Percentiles rank a stretch among this genome's conserved stretches.
These are phyloP conservation scores for Rhododendron mucronatum DNA, from an alignment of 148 eudicot species.

Conservation along the genomic window DNA sequence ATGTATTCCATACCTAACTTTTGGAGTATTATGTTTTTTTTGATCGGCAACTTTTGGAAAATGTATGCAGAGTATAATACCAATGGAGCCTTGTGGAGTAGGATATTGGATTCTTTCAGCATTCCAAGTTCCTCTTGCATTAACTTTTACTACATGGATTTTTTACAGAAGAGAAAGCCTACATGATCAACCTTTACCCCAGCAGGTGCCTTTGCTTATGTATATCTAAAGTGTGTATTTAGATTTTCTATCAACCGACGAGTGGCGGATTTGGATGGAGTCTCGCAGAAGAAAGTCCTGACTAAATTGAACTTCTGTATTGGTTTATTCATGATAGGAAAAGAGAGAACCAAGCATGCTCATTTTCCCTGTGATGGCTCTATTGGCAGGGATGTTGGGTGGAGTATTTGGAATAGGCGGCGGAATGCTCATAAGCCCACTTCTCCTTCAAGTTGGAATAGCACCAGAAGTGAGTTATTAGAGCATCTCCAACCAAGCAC, in stretches of 20 bases:
- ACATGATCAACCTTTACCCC: conserved; percentile 12
- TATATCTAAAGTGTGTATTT: not conserved
- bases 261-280: not conserved
- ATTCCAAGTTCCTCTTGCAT: conserved; percentile 51
- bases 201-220: conserved; percentile 26
- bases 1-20: not conserved
- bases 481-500: not conserved
- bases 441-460: conserved; percentile 56
- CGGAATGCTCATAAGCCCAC: conserved; percentile 66
- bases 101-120: conserved; percentile 55
- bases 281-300: not conserved
- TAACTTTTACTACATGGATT: conserved; percentile 42
- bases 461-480: conserved; percentile 41
- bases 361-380: conserved; percentile 50
- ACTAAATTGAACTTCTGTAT: not conserved
- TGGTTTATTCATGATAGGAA: conserved; percentile 24
- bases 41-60: not conserved
- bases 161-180: conserved; percentile 20
- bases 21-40: not conserved
- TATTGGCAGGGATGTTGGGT: conserved; percentile 49
- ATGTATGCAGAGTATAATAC: conserved; percentile 36
- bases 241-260: not conserved
- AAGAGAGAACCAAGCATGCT: conserved; percentile 17
- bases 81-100: conserved; percentile 45
- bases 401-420: conserved; percentile 68